Evolutionary conservation across 768 basidiomycete species (phyloP).

Genomic region (Phanerochaete carnosa): DNA sequence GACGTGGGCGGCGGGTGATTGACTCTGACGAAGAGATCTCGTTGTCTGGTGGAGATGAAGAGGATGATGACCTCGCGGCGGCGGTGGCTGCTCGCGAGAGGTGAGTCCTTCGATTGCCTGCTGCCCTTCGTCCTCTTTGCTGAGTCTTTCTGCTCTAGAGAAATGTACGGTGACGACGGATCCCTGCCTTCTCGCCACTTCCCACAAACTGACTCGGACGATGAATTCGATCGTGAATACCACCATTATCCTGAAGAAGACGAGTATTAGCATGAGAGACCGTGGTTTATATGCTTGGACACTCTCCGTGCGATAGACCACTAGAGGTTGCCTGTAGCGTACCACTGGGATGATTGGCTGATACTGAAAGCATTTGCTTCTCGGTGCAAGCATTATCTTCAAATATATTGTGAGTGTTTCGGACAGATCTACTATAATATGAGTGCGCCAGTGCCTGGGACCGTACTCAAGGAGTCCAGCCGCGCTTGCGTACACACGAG

Average conservation of each 20-base stretch:
- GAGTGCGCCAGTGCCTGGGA: too few species aligned
- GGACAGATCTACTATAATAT: too few species aligned
- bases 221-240: constrained; percentile 1
- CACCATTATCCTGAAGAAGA: not conserved
- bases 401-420: too few species aligned
- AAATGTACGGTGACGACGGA: constrained; percentile 27
- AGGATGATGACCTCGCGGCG: constrained; percentile 18
- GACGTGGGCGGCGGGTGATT: constrained; percentile 1
- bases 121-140: not conserved
- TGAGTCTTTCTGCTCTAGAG: constrained; percentile 9
- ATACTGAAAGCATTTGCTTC: too few species aligned
- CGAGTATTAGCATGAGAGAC: not conserved
- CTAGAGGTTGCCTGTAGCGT: not conserved
- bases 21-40: constrained; percentile 13
- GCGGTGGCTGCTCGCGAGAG: constrained; percentile 22
- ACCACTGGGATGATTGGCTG: too few species aligned
- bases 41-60: not conserved
- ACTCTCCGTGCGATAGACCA: too few species aligned
- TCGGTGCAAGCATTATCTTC: too few species aligned
- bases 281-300: too few species aligned
- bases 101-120: constrained; percentile 12
- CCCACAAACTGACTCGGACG: not conserved
- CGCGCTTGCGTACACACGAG: too few species aligned
- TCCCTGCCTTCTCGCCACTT: constrained; percentile 15
- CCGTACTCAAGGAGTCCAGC: too few species aligned